A percentile compares a stretch with the other conserved stretches of the same genome.
Conservation (phyloP, 768 basidiomycete genomes). For the Pisolithus albus region DNA sequence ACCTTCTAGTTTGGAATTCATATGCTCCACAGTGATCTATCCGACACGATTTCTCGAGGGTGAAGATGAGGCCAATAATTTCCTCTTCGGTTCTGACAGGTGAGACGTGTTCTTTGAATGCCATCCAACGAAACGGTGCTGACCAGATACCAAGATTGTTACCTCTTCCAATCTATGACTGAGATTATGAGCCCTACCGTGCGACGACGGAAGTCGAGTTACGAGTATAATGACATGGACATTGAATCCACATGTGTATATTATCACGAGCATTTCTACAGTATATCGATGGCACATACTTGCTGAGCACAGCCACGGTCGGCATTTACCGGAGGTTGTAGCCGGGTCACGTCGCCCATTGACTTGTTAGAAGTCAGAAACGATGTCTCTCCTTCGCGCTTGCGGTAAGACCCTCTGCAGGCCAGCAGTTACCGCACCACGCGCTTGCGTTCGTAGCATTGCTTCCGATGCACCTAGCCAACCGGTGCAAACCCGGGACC, state of each 20-base stretch:
- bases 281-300: no score
- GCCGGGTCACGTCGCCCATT: no score
- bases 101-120: slow-evolving; percentile 22
- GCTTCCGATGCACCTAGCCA: slow-evolving; percentile 12
- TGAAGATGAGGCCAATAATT: slow-evolving; percentile 90
- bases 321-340: no score
- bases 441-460: slow-evolving; percentile 13
- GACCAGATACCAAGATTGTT: slow-evolving; percentile 38
- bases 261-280: not conserved
- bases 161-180: slow-evolving; percentile 72
- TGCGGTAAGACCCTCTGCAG: slow-evolving; percentile 29
- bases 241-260: not conserved
- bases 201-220: not conserved
- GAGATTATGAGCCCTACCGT: slow-evolving; percentile 3
- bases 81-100: slow-evolving; percentile 87
- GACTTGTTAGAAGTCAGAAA: not conserved
- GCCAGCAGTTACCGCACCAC: slow-evolving; percentile 11
- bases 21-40: slow-evolving; percentile 56
- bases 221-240: not conserved
- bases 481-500: slow-evolving; percentile 17
- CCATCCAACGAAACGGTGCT: slow-evolving; percentile 1
- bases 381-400: slow-evolving; percentile 54
- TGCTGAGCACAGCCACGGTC: no score
- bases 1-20: not conserved
- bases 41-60: slow-evolving; percentile 85